Percentiles rank a stretch among this genome's conserved stretches.
These are phyloP conservation scores for Coniosporium apollinis DNA, from an alignment of 495 filamentous ascomycete genomes.

Conservation along the genomic window DNA sequence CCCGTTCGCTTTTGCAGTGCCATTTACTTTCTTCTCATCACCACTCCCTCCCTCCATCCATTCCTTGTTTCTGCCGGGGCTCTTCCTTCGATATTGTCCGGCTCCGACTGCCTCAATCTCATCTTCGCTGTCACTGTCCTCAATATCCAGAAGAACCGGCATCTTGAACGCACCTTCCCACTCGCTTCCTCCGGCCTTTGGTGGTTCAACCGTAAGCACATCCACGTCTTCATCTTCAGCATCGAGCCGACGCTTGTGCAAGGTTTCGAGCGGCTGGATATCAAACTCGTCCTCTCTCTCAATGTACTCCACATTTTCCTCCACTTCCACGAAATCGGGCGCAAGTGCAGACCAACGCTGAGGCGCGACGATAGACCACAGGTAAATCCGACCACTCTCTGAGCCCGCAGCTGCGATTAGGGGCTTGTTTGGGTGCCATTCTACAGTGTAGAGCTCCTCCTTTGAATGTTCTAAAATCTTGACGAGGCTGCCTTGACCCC, in stretches of 20 bases:
- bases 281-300: slow-evolving; percentile 97
- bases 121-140: slow-evolving; percentile 64
- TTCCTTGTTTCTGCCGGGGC: slow-evolving; percentile 39
- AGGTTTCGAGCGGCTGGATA: slow-evolving; percentile 87
- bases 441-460: slow-evolving; percentile 78
- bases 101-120: slow-evolving; percentile 74
- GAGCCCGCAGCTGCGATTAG: slow-evolving; percentile 78
- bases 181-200: slow-evolving; percentile 41
- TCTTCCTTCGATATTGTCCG: slow-evolving; percentile 67
- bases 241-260: slow-evolving; percentile 77
- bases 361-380: slow-evolving; percentile 82
- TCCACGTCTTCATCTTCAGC: slow-evolving; percentile 82
- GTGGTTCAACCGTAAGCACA: slow-evolving; percentile 56
- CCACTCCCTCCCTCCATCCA: slow-evolving; percentile 33
- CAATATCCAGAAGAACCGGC: slow-evolving; percentile 73
- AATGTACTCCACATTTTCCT: slow-evolving; percentile 93
- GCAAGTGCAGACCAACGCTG: slow-evolving; percentile 95
- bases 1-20: too few species aligned
- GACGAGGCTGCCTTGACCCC: slow-evolving; percentile 78
- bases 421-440: slow-evolving; percentile 84
- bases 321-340: slow-evolving; percentile 91
- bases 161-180: slow-evolving; percentile 56
- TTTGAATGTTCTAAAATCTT: slow-evolving; percentile 92
- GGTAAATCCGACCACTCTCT: slow-evolving; percentile 74
- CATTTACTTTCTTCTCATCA: too few species aligned